Base-by-base conservation (phyloP, 257 asterid species). In the Echium plantagineum region DNA sequence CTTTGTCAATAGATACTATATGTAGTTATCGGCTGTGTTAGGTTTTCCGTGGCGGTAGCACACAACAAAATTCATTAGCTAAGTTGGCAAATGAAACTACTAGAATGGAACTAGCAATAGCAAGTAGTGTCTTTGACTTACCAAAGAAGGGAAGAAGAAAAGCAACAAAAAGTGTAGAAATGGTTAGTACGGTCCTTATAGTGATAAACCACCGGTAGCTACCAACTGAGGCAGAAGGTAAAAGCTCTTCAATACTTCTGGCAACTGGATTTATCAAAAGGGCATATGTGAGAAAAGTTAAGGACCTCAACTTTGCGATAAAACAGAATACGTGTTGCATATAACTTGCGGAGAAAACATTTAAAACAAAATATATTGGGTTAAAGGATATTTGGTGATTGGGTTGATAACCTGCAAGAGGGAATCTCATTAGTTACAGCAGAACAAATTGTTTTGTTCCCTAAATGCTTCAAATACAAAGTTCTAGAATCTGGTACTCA, bases 331-430 rank as follows among this genome's bases (percentile, higher is more conserved):
- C 21, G 19, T 6, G 57, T 54, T 4, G 62, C 42, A 30, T 19
- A 56, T 62, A 24, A 15, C n/a, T 22, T 6, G 7, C 5, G 5
- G 28, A 42, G 49, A 42, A 10, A 42, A 16, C 13, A 15, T 55
- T 18, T 10, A 8, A 17, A 52, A 16, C 28, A 16, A 19, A 47
- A 58, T 60, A 21, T 31, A 56, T 57, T 32, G 21, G 38, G 17
- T 49, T 20, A 58, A 73, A 90, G 96, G 94, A 90, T 90, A 90
- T 86, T 89, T 89, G 64, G 94, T 77, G 65, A 89, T 74, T 46
- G 95, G 96, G 78, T 65, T 83, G 66, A 86, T 59, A 68, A 89
- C 94, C 98, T 90, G 95, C 20, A 60, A 66, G n/a, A 32, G 55
- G 60, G 55, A 8, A 15, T 31, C 63, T 42, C 10, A 31, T 42